Conservation (phyloP, 495 filamentous ascomycete species). For the Corynascus novoguineensis region DNA sequence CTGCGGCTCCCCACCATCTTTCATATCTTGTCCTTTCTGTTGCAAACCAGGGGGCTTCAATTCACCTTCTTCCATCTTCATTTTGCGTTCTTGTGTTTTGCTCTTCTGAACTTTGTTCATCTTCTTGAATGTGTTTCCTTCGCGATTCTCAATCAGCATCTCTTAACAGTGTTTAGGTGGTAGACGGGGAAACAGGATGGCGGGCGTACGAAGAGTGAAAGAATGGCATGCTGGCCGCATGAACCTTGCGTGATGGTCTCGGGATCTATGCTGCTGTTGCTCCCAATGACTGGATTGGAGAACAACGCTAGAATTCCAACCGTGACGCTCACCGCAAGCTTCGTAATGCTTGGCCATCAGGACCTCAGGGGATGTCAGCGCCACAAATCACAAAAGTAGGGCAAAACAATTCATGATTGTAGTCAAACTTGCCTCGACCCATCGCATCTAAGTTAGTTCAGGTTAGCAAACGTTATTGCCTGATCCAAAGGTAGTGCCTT, state of each 20-base stretch:
- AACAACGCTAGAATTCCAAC: neutral
- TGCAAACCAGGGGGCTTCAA: neutral
- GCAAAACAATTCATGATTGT: too few relatives aligned
- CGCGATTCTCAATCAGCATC: neutral
- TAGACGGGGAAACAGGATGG: neutral
- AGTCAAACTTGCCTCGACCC: neutral
- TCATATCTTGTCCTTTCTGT: neutral
- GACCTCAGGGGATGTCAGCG: neutral
- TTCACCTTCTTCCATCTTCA: neutral
- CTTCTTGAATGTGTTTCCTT: neutral
- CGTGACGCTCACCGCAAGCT: neutral
- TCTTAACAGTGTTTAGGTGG: neutral
- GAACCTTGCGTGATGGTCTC: neutral
- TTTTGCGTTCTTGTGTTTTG: neutral
- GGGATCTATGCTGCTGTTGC: neutral
- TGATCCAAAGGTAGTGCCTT: too few relatives aligned
- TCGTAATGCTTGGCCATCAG: neutral
- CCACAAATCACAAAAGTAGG: neutral
- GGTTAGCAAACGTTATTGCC: neutral
- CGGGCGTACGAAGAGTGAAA: neutral
- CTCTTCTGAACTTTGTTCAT: neutral
- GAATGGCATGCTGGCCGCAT: neutral
- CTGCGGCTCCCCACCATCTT: neutral
- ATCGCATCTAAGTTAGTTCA: neutral
- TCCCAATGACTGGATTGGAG: neutral